Evolutionary conservation across 371 early-diverging fungal species (phyloP).

Genomic region (Phascolomyces articulosus): DNA sequence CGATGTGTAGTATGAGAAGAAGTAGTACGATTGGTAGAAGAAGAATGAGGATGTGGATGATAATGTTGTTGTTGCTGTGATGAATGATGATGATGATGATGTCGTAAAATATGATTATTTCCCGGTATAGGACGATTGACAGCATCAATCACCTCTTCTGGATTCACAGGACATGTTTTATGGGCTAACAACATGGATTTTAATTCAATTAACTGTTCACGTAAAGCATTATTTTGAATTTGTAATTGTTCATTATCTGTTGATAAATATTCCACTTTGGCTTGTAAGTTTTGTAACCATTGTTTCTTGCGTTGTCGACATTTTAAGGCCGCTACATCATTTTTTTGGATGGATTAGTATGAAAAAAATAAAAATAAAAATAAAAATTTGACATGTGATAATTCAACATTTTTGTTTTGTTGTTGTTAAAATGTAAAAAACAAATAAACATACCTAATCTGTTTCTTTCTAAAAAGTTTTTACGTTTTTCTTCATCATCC

Average conservation of each 20-base stretch:
- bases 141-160: slow-evolving; percentile 27
- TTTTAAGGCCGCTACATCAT: slow-evolving; percentile 60
- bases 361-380: not conserved
- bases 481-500: slow-evolving; percentile 70
- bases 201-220: slow-evolving; percentile 56
- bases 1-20: not conserved
- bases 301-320: slow-evolving; percentile 75
- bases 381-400: no score
- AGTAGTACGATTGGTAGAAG: not conserved
- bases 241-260: slow-evolving; percentile 57
- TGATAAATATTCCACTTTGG: slow-evolving; percentile 53
- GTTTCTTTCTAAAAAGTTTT: slow-evolving; percentile 83
- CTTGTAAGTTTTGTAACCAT: slow-evolving; percentile 62
- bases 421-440: no score
- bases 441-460: slow-evolving; percentile 59
- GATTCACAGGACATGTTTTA: slow-evolving; percentile 56
- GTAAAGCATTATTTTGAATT: slow-evolving; percentile 45
- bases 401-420: no score
- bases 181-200: slow-evolving; percentile 65
- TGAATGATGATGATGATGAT: not conserved
- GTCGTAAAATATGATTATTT: not conserved
- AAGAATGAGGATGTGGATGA: not conserved
- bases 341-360: no score
- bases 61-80: not conserved
- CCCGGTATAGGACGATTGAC: slow-evolving; percentile 16